phyloP scores from a whole-genome alignment of 106 monocot species.

The Allium cepa region DNA sequence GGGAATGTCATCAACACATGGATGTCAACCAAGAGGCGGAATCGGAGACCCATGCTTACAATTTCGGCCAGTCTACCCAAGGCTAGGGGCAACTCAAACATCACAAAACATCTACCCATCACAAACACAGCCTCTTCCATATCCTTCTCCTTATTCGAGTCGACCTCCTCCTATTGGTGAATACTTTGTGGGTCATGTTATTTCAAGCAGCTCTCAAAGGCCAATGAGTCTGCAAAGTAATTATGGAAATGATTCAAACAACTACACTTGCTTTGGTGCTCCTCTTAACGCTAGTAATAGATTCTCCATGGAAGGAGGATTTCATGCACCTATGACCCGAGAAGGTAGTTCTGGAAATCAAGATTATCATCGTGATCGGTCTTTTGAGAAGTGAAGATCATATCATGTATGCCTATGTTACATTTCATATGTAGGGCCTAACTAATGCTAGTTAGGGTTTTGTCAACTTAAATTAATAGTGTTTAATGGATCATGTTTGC shows the following conservation, averaged over 20 bases:
- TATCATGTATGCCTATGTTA: not conserved
- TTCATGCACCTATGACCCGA: slow-evolving; percentile 9
- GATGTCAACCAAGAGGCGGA: slow-evolving; percentile 29
- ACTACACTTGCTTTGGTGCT: slow-evolving; percentile 37
- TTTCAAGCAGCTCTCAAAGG: slow-evolving; percentile 25
- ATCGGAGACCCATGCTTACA: slow-evolving; percentile 39
- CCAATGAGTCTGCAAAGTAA: slow-evolving; percentile 8
- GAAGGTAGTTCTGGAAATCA: slow-evolving; percentile 15
- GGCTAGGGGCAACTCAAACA: slow-evolving; percentile 3
- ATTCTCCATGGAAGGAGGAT: slow-evolving; percentile 11
- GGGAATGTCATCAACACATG: slow-evolving; percentile 9
- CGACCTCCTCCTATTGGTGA: slow-evolving; percentile 32
- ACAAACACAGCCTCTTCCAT: slow-evolving; percentile 17
- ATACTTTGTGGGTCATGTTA: slow-evolving; percentile 69
- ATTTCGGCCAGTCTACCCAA: slow-evolving; percentile 58
- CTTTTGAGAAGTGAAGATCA: not conserved
- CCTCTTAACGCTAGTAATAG: slow-evolving; percentile 5
- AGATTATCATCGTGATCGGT: not conserved
- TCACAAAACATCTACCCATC: slow-evolving; percentile 5
- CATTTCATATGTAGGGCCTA: not conserved
- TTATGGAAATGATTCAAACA: slow-evolving; percentile 10
- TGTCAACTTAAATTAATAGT: not conserved
- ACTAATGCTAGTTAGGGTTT: not conserved
- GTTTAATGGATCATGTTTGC: not conserved
- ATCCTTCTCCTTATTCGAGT: slow-evolving; percentile 27